Evolutionary conservation across 495 filamentous ascomycete species (phyloP).

Genomic region (Clavariopsis aquatica): DNA sequence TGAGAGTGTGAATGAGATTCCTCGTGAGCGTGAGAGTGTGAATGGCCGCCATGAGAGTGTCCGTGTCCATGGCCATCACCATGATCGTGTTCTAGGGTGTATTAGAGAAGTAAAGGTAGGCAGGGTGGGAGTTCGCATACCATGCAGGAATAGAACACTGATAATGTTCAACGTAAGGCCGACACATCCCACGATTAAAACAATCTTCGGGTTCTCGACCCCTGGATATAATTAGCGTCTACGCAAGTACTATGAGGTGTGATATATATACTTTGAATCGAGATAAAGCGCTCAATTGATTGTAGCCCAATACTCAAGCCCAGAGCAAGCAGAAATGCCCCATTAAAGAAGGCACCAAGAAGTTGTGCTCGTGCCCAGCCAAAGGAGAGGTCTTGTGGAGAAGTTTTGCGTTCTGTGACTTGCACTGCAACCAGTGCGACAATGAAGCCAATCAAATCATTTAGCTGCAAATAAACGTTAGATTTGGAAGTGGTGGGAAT

Average conservation of each 20-base stretch:
- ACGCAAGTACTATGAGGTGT: neutral
- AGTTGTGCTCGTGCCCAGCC: conserved; percentile 44
- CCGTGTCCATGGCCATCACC: conserved; percentile 25
- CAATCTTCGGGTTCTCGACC: conserved; percentile 33
- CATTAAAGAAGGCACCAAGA: conserved; percentile 43
- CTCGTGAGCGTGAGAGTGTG: conserved; percentile 6
- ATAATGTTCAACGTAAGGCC: conserved; percentile 35
- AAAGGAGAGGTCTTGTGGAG: conserved; percentile 50
- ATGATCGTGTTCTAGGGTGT: conserved; percentile 30
- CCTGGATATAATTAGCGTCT: conserved; percentile 13
- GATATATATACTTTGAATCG: conserved; percentile 45
- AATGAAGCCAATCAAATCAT: conserved; percentile 39
- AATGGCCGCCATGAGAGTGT: neutral
- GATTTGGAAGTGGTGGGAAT: neutral
- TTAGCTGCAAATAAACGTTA: conserved; percentile 23
- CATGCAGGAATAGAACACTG: conserved; percentile 33
- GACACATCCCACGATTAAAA: conserved; percentile 42
- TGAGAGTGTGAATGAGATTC: conserved; percentile 14
- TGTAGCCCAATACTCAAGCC: conserved; percentile 39
- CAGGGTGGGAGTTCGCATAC: conserved; percentile 5
- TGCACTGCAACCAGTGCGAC: conserved; percentile 36
- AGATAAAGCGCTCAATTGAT: conserved; percentile 39
- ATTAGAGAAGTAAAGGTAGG: neutral
- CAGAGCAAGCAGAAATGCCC: conserved; percentile 39
- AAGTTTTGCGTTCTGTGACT: conserved; percentile 32